A percentile compares a stretch with the other conserved stretches of the same genome.
phyloP scores from a whole-genome alignment of 768 basidiomycete genomes.

The Pleurotus tuber-regium region DNA sequence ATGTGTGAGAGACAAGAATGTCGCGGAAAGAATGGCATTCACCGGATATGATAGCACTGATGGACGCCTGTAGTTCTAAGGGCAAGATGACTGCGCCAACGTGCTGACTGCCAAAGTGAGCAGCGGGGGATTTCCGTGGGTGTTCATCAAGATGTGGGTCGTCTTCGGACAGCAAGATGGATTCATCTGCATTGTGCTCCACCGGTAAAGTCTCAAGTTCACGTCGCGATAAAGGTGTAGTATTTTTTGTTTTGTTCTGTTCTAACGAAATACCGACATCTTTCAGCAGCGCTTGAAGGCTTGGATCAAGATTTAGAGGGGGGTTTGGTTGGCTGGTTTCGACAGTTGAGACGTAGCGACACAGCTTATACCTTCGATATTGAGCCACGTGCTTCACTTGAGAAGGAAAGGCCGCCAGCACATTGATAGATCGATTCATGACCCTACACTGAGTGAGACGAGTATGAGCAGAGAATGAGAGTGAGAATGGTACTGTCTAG shows the following conservation, averaged over 20 bases:
- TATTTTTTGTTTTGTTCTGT: constrained; percentile 25
- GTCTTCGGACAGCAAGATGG: constrained; percentile 30
- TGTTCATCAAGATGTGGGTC: constrained; percentile 18
- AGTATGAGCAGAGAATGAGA: not conserved
- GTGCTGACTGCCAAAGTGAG: constrained; percentile 71
- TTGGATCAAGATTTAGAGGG: constrained; percentile 63
- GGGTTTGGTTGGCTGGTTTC: constrained; percentile 49
- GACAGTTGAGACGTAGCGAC: constrained; percentile 15
- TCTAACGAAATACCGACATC: constrained; percentile 69
- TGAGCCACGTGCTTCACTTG: not conserved
- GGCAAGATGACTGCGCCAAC: constrained; percentile 75
- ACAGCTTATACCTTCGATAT: not conserved
- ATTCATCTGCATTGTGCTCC: constrained; percentile 31
- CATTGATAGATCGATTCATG: not conserved
- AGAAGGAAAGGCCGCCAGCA: not conserved
- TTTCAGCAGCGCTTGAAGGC: constrained; percentile 55
- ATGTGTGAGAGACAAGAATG: constrained; percentile 12
- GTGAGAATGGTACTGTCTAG: too few species aligned
- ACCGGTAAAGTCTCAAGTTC: constrained; percentile 56
- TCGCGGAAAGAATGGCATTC: constrained; percentile 15
- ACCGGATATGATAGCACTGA: constrained; percentile 70
- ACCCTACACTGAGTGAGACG: not conserved
- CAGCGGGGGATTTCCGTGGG: constrained; percentile 71
- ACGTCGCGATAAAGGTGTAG: constrained; percentile 26
- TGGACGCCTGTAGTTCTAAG: constrained; percentile 62